Evolutionary conservation across 331 rosid genomes (phyloP), one percentile per base, ranked within the genome.

Genomic region (Pyracantha coccinea): DNA sequence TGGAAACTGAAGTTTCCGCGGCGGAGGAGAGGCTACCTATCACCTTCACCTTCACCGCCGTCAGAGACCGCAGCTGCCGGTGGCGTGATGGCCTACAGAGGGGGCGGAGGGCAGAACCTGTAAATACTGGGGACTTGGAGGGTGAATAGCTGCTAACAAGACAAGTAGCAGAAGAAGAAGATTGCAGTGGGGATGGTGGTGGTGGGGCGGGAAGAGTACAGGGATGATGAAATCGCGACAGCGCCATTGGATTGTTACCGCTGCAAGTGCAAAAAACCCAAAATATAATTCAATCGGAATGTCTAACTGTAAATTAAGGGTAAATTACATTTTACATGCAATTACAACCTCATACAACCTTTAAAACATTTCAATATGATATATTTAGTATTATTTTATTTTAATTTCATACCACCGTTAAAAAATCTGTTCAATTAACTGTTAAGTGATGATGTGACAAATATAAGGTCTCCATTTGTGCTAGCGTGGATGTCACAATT

Each of bases 1-100:
- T 19, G 14, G 10, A 60, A 27, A 6, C 64, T 19, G 84, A 69
- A 10, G 71, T 65, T 8, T 71, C 52, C n/a, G 66, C 73, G 72
- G 83, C 71, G 73, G 87, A 83, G 61, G 85, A 73, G 67, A 72
- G 76, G 68, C 38, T 58, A 31, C 85, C 87, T 3, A 7, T 50
- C 19, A 87, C 89, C 7, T n/a, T 50, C 19, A 87, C 85, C n/a
- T 23, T 50, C n/a, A 75, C 11, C 4, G 60, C 5, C n/a, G 71
- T 28, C 31, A 23, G 33, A 55, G 4, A 7, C 73, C 29, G 33
- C 33, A 47, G 64, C 12, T 33, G 84, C 32, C 64, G 80, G 72
- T 10, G 38, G 74, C 28, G 28, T n/a, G 73, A 38, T 31, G 29
- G 78, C 47, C 31, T 31, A 52, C 41, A 59, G 68, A 67, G 76